phyloP scores from a whole-genome alignment of 179 eudicot genomes.

The Corrigiola litoralis region DNA sequence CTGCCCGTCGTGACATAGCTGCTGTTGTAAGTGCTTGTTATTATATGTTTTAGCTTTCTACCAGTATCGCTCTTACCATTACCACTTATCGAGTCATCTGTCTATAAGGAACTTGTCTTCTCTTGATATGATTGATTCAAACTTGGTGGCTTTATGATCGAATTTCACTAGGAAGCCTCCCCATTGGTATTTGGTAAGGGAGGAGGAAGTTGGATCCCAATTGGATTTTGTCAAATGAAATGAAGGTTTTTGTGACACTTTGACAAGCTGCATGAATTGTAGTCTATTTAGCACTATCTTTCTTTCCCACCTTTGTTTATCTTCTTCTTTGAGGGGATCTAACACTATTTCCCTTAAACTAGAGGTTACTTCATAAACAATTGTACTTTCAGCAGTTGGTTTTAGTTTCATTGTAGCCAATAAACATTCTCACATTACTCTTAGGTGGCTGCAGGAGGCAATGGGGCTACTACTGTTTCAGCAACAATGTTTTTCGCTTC shows the following conservation, averaged over 20 bases:
- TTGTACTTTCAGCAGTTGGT: neutral
- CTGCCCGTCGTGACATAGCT: conserved; percentile 96
- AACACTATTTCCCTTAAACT: no score
- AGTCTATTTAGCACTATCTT: no score
- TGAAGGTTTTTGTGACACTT: no score
- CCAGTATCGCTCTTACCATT: neutral
- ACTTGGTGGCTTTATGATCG: neutral
- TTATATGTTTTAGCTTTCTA: neutral
- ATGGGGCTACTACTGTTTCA: conserved; percentile 97
- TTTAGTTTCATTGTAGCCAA: neutral
- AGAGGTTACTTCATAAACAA: no score
- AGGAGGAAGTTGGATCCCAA: no score
- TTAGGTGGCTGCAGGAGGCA: conserved; percentile 74
- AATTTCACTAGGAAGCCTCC: neutral
- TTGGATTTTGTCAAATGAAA: no score
- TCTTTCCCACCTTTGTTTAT: no score
- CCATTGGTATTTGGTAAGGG: no score
- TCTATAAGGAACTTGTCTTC: neutral
- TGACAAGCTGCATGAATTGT: neutral
- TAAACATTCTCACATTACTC: conserved; percentile 2
- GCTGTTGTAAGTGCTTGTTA: conserved; percentile 62
- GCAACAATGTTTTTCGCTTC: conserved; percentile 95
- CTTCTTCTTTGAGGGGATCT: no score
- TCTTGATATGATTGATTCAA: no score
- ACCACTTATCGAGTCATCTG: neutral